Percentiles rank a stretch among this genome's conserved stretches.
These are phyloP conservation scores for Albifimbria verrucaria DNA, from an alignment of 2,329 filamentous ascomycete genomes.

Conservation along the genomic window DNA sequence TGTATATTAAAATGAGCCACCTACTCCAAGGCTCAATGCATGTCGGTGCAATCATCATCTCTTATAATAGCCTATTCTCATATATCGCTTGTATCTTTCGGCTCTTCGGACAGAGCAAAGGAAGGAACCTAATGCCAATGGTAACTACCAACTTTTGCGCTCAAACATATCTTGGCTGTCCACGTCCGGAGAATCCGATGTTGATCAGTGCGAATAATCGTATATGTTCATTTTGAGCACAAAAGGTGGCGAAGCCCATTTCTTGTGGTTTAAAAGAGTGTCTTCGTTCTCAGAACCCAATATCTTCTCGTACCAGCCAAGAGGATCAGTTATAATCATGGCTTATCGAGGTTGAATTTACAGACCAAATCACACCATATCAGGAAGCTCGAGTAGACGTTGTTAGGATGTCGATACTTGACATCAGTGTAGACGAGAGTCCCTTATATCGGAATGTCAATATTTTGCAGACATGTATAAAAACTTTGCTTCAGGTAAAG, in stretches of 20 bases:
- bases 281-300: no score
- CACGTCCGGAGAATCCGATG: constrained; percentile 62
- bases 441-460: no score
- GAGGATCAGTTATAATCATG: no score
- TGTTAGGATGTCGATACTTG: no score
- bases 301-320: no score
- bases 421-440: no score
- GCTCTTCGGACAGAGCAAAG: constrained; percentile 48
- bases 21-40: constrained; percentile 57
- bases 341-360: no score
- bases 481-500: constrained; percentile 41
- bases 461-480: no score
- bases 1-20: constrained; percentile 49
- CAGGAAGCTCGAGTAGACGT: no score
- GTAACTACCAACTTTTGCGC: constrained; percentile 45
- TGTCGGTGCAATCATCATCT: constrained; percentile 36
- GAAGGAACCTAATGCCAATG: constrained; percentile 55
- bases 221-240: constrained; percentile 22
- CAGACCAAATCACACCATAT: no score
- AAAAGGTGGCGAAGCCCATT: no score
- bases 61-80: constrained; percentile 30
- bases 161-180: constrained; percentile 60
- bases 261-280: no score
- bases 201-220: constrained; percentile 50
- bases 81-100: constrained; percentile 51